Percentiles rank a stretch among this genome's conserved stretches.
Evolutionary conservation across 768 basidiomycete genomes (phyloP).

Genomic region (Leccinum rimulosum): DNA sequence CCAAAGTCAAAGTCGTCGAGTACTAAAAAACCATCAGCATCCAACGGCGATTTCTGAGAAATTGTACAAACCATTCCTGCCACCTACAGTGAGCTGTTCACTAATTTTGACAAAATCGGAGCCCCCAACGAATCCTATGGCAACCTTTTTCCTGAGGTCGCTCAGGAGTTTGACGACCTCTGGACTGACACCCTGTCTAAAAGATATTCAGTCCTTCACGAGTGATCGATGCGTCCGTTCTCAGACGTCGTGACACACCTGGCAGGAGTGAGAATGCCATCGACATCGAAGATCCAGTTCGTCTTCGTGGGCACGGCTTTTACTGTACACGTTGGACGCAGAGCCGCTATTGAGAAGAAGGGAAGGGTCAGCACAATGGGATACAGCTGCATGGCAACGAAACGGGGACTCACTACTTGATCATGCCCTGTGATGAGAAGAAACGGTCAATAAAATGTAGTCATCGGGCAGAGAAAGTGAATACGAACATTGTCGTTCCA

Average conservation of each 20-base stretch:
- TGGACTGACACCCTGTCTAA: conserved; percentile 49
- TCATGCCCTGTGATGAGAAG: conserved; percentile 51
- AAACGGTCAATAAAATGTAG: conserved; percentile 1
- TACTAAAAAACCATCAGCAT: conserved; percentile 40
- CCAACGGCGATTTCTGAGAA: background rate
- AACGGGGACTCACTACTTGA: conserved; percentile 58
- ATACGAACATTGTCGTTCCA: conserved; percentile 72
- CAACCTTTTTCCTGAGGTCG: conserved; percentile 67
- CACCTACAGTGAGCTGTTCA: conserved; percentile 71
- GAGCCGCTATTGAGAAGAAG: conserved; percentile 53
- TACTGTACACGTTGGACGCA: conserved; percentile 79
- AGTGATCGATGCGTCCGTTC: background rate
- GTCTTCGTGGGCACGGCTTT: conserved; percentile 73
- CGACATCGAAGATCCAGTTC: conserved; percentile 82
- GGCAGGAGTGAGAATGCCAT: conserved; percentile 67
- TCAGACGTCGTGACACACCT: conserved; percentile 46
- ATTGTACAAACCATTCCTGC: conserved; percentile 48
- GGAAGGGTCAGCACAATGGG: background rate
- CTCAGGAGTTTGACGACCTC: conserved; percentile 72
- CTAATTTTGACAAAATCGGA: conserved; percentile 87
- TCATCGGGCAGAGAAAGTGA: background rate
- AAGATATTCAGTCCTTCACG: background rate
- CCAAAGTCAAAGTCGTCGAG: conserved; percentile 83
- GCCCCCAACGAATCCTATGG: conserved; percentile 90
- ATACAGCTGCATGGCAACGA: background rate